Evolutionary conservation across 352 stramenopile species (phyloP), one percentile per base, ranked within the genome.

Genomic region (Peronospora tabacina): DNA sequence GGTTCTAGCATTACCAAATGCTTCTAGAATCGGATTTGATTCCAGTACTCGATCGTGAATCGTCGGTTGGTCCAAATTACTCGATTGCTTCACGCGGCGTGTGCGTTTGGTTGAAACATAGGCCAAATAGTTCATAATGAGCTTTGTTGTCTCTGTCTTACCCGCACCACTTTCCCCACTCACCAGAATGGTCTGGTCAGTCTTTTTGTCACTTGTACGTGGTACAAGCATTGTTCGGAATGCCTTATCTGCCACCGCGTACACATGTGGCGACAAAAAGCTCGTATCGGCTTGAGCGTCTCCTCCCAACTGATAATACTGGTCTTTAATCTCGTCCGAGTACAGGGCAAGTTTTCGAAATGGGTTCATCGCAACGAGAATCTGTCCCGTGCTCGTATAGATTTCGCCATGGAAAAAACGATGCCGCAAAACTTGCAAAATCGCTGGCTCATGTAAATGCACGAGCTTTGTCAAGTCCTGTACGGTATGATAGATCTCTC

Each of bases 91-190:
- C 5, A 52, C 39, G 20, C 58, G 49, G 10, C 50, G 62, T 10
- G 52, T 59, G n/a, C 62, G 62, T 19, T 67, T 59, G 15, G 68
- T 74, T n/a, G 83, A 90, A 15, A 90, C 82, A 30, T 82, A 89
- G 20, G 91, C 80, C 43, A 98, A 66, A 73, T 98, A 98, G 54
- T 93, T 82, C 92, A 98, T 97, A 55, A 98, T 95, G 54, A 98
- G 85, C 70, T 98, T 98, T 6, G 93, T 97, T 5, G 93, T 98
- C 47, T 97, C 93, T 13, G 94, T 98, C 72, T 98, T 98, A 16
- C 95, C 94, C 12, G 93, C 92, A 12, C 95, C 94, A 44, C 72
- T 94, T 63, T 98, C 95, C 5, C 95, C 95, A 8, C 87, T 97
- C 28, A 98, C 90, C 42, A 98, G 76, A 63, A 98, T 96, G 0